Base-by-base conservation (phyloP, 768 basidiomycete species). In the Hemileccinum impolitum region DNA sequence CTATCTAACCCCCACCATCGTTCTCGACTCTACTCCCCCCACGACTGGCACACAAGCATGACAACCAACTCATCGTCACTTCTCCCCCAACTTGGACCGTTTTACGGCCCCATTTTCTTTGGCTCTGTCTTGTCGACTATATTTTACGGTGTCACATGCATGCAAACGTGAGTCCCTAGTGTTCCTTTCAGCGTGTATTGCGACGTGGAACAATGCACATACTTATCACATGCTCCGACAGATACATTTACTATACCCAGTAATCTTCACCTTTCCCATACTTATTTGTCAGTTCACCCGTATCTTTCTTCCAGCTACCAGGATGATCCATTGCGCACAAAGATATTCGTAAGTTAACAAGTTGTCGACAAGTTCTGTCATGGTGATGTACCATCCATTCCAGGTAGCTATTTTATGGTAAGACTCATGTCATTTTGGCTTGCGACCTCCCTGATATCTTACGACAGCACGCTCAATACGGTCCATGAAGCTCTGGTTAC, bases 241-340 rank as follows among this genome's bases (percentile, higher is more conserved):
- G 48, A 23, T 49, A 38, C 36, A 38, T 49, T 8, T 49, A 49
- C 11, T 43, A 38, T 17, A n/a, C 38, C 36, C 35, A 49, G 48
- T 49, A 31, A 12, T 18, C 17, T n/a, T 15, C 1, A 25, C 26
- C 1, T 17, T n/a, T 40, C 17, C 3, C 9, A 2, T 6, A 9
- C 7, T 31, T 11, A 10, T 25, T 21, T 13, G 14, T 15, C 13
- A 5, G 23, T 17, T 25, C 4, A 43, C 13, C n/a, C 13, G 5
- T 12, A 3, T 0, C 13, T n/a, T 2, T 15, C 4, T 13, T 19
- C 5, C 7, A 49, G 42, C 11, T 49, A 43, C 17, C 42, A 31
- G 21, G 21, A 25, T 3, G 48, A 49, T 32, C 25, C n/a, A 1
- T 9, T 18, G 6, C 34, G n/a, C 13, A n/a, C 14, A 3, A 49